Base-by-base conservation (phyloP, 1,284 basidiomycete species). In the Retiboletus fuscus region DNA sequence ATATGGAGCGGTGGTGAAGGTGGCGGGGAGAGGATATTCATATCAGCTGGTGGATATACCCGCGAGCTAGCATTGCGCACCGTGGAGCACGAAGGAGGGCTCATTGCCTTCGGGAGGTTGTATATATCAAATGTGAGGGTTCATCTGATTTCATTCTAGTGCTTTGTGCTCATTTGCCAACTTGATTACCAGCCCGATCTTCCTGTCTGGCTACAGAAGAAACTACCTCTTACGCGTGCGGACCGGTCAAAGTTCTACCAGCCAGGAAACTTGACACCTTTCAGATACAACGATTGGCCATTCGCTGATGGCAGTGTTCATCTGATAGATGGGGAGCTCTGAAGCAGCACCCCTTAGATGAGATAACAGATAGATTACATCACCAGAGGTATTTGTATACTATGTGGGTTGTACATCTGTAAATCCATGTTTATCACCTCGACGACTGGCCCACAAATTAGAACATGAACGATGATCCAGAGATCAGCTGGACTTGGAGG, bases 71-170 rank as follows among this genome's bases (percentile, higher is more conserved):
- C 77, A 10, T 34, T 71, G 18, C 53, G 44, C 30, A 71, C 68
- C 71, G 73, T 64, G 24, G 78, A 81, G 47, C 61, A 69, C 24
- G 69, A 72, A 77, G 71, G 79, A 70, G 69, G 82, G 69, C 43
- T 87, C 6, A 75, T 89, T 55, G 85, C 84, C 0, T 86, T 88
- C 73, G 89, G 89, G 3, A 77, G 89, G 49, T 77, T 78, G 26
- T 76, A 67, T 24, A 71, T 76, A 7, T 22, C 75, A 7, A 76
- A 75, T 41, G 69, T 75, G 49, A 68, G 68, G 34, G 34, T 39
- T 39, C 7, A 39, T 39, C 4, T 7, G 34, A 5, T 39, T 39
- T 39, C 34, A 8, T 39, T 39, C 34, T 39, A 39, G 34, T 10
- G 34, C 34, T 39, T 39, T 39, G 34, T 39, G 34, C 34, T 39